Conservation (phyloP, 768 basidiomycete genomes). For the Tulasnella sp. region DNA sequence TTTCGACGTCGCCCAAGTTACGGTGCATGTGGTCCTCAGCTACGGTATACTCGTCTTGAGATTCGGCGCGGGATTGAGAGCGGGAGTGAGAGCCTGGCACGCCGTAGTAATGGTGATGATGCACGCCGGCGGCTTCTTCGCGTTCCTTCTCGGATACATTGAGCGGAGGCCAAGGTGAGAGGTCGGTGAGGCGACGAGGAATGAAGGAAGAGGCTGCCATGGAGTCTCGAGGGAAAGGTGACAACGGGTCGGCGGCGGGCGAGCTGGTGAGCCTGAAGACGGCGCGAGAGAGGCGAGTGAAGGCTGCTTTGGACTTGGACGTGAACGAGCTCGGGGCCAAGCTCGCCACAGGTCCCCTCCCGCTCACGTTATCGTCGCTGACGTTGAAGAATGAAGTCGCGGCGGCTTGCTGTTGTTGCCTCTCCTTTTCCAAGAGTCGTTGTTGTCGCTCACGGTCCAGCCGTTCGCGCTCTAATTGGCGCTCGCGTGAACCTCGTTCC, state of each 20-base stretch:
- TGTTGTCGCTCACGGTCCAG: constrained; percentile 27
- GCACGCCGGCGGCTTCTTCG: not conserved
- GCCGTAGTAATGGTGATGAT: constrained; percentile 22
- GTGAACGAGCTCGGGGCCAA: constrained; percentile 18
- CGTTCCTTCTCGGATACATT: constrained; percentile 21
- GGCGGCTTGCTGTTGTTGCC: constrained; percentile 9
- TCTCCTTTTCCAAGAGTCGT: constrained; percentile 16
- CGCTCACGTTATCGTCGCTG: not conserved
- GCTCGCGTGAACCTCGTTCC: constrained; percentile 18
- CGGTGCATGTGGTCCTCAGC: constrained; percentile 11
- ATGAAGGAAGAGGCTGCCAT: not conserved
- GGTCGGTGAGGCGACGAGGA: constrained; percentile 8
- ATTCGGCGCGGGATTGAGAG: not conserved
- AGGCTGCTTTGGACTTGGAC: constrained; percentile 16
- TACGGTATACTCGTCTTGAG: not conserved
- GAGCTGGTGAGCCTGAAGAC: constrained; percentile 18
- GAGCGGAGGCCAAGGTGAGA: constrained; percentile 26
- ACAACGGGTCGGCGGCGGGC: not conserved
- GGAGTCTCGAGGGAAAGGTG: constrained; percentile 25
- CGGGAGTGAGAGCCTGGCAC: not conserved
- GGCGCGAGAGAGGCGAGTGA: constrained; percentile 12
- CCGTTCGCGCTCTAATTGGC: constrained; percentile 15
- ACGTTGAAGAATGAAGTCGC: not conserved
- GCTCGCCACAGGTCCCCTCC: not conserved
- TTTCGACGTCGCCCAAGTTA: not conserved